Evolutionary conservation across 768 basidiomycete species (phyloP), one percentile per base, ranked within the genome.

Genomic region (Hemileccinum rubropunctum): DNA sequence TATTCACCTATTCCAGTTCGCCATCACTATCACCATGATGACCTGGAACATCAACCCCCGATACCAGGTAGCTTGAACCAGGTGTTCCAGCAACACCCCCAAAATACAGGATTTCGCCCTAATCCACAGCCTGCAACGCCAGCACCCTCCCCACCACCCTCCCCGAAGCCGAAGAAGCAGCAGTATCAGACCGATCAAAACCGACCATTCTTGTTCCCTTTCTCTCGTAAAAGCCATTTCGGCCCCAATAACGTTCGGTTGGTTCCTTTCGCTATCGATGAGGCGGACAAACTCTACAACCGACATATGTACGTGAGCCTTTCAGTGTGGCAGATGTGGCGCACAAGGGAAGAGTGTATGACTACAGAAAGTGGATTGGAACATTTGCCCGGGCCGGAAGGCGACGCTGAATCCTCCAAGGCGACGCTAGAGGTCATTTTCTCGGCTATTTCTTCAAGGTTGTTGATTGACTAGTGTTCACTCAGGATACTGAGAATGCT

Each of bases 151-250:
- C 94, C 94, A 0, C 90, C 91, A 0, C 76, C 81, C 7, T 80
- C 83, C 30, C 89, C 84, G 2, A 98, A 95, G 63, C 92, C 91
- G 10, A 99, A 99, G 75, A 98, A 98, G 66, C 95, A 95, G 64
- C 92, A 95, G 65, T 99, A 92, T 66, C 97, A 98, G 64, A 99
- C 97, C 0, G 97, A 99, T 68, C 97, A 95, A 65, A 83, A 73
- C 40, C 78, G 90, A 12, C 95, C 97, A 1, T 99, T 98, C 66
- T 72, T 98, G 52, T 95, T 99, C 66, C 97, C 97, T 0, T 99
- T 97, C 65, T 91, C 93, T 6, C 80, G 83, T n/a, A 70, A 53
- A 35, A 76, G 69, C 42, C 75, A 69, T 47, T 74, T 75, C 46
- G 73, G 80, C 26, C 50, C 64, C 40, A 77, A 79, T 43, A 78